Evolutionary conservation across 176 grass and related monocot genomes (phyloP).

Genomic region (Carex myosuroides): DNA sequence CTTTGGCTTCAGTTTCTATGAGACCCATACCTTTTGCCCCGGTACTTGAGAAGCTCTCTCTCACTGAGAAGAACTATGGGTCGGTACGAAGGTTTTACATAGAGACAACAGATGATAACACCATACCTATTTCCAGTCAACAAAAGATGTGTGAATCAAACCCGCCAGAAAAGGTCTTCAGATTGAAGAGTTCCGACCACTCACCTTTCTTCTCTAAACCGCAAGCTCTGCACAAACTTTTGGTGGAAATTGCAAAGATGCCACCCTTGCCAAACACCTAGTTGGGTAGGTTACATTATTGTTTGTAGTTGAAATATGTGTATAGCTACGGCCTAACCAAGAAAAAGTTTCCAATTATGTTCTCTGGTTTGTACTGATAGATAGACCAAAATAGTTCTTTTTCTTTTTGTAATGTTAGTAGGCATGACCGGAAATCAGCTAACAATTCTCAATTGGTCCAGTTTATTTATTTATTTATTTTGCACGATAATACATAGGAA

Average conservation of each 20-base stretch:
- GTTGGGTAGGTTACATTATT: background rate
- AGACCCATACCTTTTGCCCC: slow-evolving; percentile 84
- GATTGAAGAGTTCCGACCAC: slow-evolving; percentile 79
- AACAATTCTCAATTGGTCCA: background rate
- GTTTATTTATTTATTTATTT: slow-evolving; percentile 10
- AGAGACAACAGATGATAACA: slow-evolving; percentile 79
- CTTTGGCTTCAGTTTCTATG: slow-evolving; percentile 79
- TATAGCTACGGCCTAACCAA: slow-evolving; percentile 6
- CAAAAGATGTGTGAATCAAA: slow-evolving; percentile 54
- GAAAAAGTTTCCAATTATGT: background rate
- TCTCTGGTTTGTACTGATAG: background rate
- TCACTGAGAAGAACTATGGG: slow-evolving; percentile 68
- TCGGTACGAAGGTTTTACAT: slow-evolving; percentile 72
- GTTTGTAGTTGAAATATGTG: slow-evolving; percentile 13
- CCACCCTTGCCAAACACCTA: slow-evolving; percentile 2
- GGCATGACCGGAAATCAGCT: background rate
- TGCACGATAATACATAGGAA: background rate
- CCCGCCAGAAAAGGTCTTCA: slow-evolving; percentile 69
- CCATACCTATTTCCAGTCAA: slow-evolving; percentile 60
- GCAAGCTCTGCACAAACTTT: slow-evolving; percentile 64
- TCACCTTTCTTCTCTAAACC: slow-evolving; percentile 98
- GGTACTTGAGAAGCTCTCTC: slow-evolving; percentile 53
- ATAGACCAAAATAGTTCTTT: background rate
- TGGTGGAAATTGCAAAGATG: slow-evolving; percentile 70
- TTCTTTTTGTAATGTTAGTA: slow-evolving; percentile 1